Evolutionary conservation across 2,329 filamentous ascomycete species (phyloP).

Genomic region (Beauveria brongniartii): DNA sequence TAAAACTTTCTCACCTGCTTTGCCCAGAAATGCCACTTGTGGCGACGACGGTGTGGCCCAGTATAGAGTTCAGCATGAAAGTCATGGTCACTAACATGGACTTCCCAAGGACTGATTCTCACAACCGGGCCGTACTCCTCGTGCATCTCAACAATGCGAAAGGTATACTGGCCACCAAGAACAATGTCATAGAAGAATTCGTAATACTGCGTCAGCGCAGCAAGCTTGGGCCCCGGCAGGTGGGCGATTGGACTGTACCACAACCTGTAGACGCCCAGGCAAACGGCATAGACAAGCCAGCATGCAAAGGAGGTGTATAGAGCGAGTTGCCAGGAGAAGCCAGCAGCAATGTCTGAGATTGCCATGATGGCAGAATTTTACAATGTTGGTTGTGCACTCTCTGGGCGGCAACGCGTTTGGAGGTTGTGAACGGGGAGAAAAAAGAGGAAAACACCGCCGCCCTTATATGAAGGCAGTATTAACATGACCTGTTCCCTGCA

Average conservation of each 20-base stretch:
- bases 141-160: conserved; percentile 34
- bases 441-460: background rate
- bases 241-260: conserved; percentile 30
- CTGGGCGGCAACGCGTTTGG: background rate
- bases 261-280: conserved; percentile 24
- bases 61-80: conserved; percentile 33
- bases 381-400: background rate
- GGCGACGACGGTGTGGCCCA: conserved; percentile 21
- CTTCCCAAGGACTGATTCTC: conserved; percentile 32
- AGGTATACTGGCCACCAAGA: conserved; percentile 33
- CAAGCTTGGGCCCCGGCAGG: conserved; percentile 31
- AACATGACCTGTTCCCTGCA: background rate
- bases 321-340: conserved; percentile 20
- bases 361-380: conserved; percentile 16
- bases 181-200: conserved; percentile 37
- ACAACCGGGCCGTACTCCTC: conserved; percentile 32
- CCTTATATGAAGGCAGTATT: background rate
- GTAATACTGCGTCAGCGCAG: conserved; percentile 31
- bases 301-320: conserved; percentile 17
- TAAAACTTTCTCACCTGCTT: conserved; percentile 23
- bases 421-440: background rate
- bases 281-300: conserved; percentile 23
- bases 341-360: conserved; percentile 16
- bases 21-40: conserved; percentile 28
- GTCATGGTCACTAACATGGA: conserved; percentile 29